These are phyloP conservation scores for Pezicula rhizophila DNA, from an alignment of 2,329 filamentous ascomycete species.

Conservation along the genomic window DNA sequence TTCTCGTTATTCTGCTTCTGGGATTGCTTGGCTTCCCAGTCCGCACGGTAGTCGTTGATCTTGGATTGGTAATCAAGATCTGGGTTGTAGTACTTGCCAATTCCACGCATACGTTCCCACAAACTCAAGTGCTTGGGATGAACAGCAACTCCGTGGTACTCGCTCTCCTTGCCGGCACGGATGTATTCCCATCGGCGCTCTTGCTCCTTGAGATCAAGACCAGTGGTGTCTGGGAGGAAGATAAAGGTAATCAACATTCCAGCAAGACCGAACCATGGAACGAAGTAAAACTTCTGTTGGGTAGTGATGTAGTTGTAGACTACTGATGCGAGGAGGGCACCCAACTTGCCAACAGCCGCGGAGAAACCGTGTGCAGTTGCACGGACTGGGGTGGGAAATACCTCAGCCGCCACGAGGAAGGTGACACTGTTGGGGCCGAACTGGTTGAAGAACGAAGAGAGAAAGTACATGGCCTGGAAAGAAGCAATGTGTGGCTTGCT, in stretches of 20 bases:
- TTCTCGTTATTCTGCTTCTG: slow-evolving; percentile 31
- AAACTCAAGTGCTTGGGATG: slow-evolving; percentile 82
- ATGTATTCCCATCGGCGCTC: slow-evolving; percentile 91
- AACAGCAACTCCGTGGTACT: slow-evolving; percentile 91
- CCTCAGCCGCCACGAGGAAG: slow-evolving; percentile 91
- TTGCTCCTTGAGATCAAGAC: slow-evolving; percentile 93
- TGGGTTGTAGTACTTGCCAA: slow-evolving; percentile 77
- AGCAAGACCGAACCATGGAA: slow-evolving; percentile 89
- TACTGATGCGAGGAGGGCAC: slow-evolving; percentile 79
- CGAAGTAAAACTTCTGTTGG: slow-evolving; percentile 80
- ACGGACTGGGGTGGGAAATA: slow-evolving; percentile 91
- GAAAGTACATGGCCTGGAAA: slow-evolving; percentile 99
- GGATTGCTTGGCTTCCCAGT: slow-evolving; percentile 53
- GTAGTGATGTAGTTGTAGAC: slow-evolving; percentile 92
- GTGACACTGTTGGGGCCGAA: slow-evolving; percentile 91
- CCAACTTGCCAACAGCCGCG: slow-evolving; percentile 84
- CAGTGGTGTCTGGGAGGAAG: slow-evolving; percentile 95
- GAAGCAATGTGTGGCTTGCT: slow-evolving; percentile 62
- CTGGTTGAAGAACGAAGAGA: slow-evolving; percentile 98
- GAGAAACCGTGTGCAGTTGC: slow-evolving; percentile 92
- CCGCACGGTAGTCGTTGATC: slow-evolving; percentile 71
- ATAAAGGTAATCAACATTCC: slow-evolving; percentile 77
- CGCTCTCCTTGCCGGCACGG: slow-evolving; percentile 65
- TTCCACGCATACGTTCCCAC: slow-evolving; percentile 77
- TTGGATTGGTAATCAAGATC: slow-evolving; percentile 77